Evolutionary conservation across 352 stramenopile species (phyloP).

Genomic region (Pythium phragmiticola): DNA sequence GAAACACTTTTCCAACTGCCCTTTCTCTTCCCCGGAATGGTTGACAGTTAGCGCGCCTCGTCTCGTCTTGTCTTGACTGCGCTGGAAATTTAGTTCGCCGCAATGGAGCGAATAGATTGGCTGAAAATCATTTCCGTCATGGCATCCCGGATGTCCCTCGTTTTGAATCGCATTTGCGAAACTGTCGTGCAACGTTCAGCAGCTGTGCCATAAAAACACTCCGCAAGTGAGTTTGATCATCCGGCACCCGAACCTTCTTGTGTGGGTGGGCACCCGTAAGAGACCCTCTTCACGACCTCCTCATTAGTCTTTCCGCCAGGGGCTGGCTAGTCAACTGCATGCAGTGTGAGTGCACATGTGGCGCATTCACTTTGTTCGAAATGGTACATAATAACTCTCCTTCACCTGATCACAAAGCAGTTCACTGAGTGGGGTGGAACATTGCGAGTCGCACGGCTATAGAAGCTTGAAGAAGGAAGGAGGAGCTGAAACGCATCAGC

Average conservation of each 20-base stretch:
- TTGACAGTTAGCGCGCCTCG: background rate
- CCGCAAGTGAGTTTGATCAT: too few species aligned
- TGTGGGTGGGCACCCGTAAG: too few species aligned
- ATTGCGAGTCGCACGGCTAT: constrained; percentile 4
- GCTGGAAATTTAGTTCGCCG: constrained; percentile 23
- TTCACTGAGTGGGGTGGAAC: constrained; percentile 14
- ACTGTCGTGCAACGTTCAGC: background rate
- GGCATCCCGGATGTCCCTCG: background rate
- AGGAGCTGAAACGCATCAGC: constrained; percentile 15
- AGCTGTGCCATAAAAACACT: background rate
- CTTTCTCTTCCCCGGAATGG: constrained; percentile 4
- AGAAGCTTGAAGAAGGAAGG: background rate
- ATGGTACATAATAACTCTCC: background rate
- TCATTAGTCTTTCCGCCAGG: too few species aligned
- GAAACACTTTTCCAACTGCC: background rate
- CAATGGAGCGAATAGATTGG: constrained; percentile 7
- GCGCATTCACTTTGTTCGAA: background rate
- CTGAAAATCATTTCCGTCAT: background rate
- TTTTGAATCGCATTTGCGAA: background rate
- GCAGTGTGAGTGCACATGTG: background rate
- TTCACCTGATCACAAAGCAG: constrained; percentile 7
- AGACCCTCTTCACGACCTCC: too few species aligned
- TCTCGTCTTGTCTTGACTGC: background rate
- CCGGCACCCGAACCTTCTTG: too few species aligned
- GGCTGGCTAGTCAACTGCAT: background rate